A percentile compares a stretch with the other conserved stretches of the same genome.
These are phyloP conservation scores for Euphorbia corollata DNA, from an alignment of 441 rosid genomes.

Conservation along the genomic window DNA sequence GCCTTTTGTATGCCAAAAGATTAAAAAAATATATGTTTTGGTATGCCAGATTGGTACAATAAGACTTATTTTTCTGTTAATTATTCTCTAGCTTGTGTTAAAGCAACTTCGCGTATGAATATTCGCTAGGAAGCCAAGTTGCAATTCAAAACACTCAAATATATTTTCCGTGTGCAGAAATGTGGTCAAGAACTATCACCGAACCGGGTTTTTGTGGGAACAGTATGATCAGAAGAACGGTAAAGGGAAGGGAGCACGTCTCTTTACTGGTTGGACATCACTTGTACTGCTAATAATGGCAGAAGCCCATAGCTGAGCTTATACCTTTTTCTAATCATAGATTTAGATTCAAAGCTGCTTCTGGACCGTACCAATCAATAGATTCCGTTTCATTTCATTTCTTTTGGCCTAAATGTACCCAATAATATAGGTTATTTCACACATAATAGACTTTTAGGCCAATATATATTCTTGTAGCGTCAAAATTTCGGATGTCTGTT, in stretches of 20 bases:
- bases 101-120: neutral
- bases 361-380: neutral
- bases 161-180: constrained; percentile 45
- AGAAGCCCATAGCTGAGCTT: constrained; percentile 38
- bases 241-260: constrained; percentile 70
- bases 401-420: neutral
- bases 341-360: neutral
- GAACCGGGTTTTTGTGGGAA: constrained; percentile 91
- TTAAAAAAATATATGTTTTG: neutral
- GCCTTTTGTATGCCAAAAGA: neutral
- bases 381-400: neutral
- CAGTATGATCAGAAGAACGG: constrained; percentile 89
- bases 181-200: constrained; percentile 64
- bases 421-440: neutral
- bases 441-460: neutral
- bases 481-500: neutral
- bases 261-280: constrained; percentile 88
- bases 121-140: neutral
- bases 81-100: neutral
- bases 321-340: neutral
- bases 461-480: neutral
- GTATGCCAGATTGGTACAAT: neutral
- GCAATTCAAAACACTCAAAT: constrained; percentile 6
- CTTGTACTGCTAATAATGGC: constrained; percentile 73
- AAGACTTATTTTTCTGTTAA: neutral